Evolutionary conservation across 2,329 filamentous ascomycete genomes (phyloP).

Genomic region (Pseudogymnoascus sp.): DNA sequence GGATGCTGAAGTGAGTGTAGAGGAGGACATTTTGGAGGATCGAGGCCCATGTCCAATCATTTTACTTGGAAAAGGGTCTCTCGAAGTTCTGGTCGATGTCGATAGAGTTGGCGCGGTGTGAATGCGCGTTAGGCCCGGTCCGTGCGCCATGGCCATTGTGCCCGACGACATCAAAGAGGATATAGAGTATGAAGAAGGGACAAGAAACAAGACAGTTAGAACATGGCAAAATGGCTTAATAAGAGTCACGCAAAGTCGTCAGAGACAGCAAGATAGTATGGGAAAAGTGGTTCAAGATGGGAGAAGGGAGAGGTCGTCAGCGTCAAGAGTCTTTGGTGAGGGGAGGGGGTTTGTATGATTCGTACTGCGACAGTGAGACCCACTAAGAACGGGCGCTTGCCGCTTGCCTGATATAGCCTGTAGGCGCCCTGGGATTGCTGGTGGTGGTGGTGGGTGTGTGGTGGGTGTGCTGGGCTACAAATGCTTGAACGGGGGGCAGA

Average conservation of each 20-base stretch:
- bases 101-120: conserved; percentile 8
- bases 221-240: background rate
- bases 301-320: background rate
- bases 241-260: background rate
- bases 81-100: conserved; percentile 5
- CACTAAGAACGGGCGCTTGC: conserved; percentile 7
- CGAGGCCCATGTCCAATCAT: conserved; percentile 31
- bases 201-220: background rate
- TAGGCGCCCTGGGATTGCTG: background rate
- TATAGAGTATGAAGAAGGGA: background rate
- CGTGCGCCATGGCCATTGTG: conserved; percentile 7
- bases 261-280: background rate
- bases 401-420: background rate
- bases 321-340: background rate
- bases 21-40: conserved; percentile 53
- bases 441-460: too few species aligned
- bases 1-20: conserved; percentile 21
- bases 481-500: background rate
- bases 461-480: background rate
- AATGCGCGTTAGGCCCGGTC: conserved; percentile 8
- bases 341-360: background rate
- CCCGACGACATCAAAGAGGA: conserved; percentile 7
- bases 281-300: background rate
- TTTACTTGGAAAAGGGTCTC: conserved; percentile 7
- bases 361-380: background rate